Conservation (phyloP, 257 asterid genomes). For the Ajuga chamaepitys region DNA sequence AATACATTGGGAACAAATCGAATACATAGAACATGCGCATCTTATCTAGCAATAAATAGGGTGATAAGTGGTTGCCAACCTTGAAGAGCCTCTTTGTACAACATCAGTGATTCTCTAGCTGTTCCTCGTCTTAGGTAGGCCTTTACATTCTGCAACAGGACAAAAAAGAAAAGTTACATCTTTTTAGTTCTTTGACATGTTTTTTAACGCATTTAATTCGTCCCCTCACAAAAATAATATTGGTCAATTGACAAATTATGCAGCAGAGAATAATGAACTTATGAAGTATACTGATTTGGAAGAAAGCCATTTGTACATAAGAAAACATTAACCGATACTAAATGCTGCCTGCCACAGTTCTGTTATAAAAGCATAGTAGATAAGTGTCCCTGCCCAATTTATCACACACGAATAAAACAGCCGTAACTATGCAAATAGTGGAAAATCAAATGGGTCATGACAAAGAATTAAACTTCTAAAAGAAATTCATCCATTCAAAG, state of each 20-base stretch:
- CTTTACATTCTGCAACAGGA: constrained; percentile 15
- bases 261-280: background rate
- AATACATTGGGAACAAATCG: background rate
- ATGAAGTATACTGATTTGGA: no score
- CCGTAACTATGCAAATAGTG: no score
- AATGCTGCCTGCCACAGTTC: background rate
- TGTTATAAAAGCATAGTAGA: no score
- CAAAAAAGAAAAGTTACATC: background rate
- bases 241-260: background rate
- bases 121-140: constrained; percentile 24
- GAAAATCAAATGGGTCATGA: no score
- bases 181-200: background rate
- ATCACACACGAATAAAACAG: no score
- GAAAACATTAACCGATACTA: background rate
- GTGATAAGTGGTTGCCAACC: constrained; percentile 11
- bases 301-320: no score
- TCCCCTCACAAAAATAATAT: background rate
- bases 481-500: background rate
- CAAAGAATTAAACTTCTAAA: no score
- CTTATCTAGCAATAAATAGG: background rate
- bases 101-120: constrained; percentile 16
- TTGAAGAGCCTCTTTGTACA: constrained; percentile 16
- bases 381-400: no score
- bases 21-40: background rate
- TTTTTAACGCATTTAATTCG: background rate